Conservation (phyloP, 1,284 basidiomycete genomes). For the Tilletia setariae region DNA sequence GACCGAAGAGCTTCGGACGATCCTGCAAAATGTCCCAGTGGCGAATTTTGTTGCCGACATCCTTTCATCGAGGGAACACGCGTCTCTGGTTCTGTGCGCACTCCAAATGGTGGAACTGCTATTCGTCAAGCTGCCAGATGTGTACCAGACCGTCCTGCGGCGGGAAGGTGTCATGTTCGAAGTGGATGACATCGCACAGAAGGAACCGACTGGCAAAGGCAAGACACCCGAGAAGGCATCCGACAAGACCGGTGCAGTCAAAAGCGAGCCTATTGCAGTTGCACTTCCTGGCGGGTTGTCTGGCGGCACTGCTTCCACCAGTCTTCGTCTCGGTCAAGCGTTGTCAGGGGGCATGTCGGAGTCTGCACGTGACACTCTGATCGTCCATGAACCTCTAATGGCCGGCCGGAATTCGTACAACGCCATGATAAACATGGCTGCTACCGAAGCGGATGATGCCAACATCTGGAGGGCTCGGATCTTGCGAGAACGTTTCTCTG, state of each 20-base stretch:
- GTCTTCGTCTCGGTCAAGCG: neutral
- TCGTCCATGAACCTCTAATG: neutral
- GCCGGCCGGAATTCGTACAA: constrained; percentile 1
- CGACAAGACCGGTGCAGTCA: constrained; percentile 57
- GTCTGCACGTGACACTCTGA: neutral
- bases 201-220: constrained; percentile 22
- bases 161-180: constrained; percentile 52
- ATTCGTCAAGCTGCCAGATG: constrained; percentile 37
- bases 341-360: neutral
- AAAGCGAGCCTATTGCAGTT: constrained; percentile 6
- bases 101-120: constrained; percentile 54
- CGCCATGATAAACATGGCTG: neutral
- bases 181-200: constrained; percentile 44
- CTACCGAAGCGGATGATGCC: constrained; percentile 35
- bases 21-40: constrained; percentile 45
- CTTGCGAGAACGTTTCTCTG: constrained; percentile 35
- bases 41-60: constrained; percentile 49
- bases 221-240: constrained; percentile 85
- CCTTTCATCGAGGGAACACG: constrained; percentile 43
- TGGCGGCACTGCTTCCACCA: neutral
- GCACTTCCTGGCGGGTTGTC: constrained; percentile 15
- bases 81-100: constrained; percentile 35
- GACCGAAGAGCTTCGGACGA: constrained; percentile 32
- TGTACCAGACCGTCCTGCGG: constrained; percentile 41
- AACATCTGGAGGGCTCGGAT: constrained; percentile 48